Evolutionary conservation across 441 rosid genomes (phyloP).

Genomic region (Brassica balearica): DNA sequence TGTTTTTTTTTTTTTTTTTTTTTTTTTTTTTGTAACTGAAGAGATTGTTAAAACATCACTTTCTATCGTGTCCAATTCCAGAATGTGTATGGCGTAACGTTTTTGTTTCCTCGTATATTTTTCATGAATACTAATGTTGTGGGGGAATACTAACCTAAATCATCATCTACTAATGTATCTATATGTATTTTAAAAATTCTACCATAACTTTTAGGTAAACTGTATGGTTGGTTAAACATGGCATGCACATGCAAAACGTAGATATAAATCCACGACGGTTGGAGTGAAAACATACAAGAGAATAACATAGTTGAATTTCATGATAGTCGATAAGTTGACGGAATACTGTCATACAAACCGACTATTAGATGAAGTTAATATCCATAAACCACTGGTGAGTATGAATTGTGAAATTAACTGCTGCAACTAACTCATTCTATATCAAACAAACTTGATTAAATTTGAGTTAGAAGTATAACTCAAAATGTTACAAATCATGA

Average conservation of each 20-base stretch:
- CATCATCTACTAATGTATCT: neutral
- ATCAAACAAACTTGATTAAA: neutral
- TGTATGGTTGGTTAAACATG: neutral
- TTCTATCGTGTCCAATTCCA: conserved; percentile 13
- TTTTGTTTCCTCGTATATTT: conserved; percentile 36
- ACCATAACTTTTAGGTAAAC: neutral
- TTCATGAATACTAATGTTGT: neutral
- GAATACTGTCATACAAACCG: neutral
- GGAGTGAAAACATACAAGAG: neutral
- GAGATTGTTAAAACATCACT: conserved; percentile 38
- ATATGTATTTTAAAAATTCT: neutral
- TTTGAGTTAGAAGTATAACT: no score
- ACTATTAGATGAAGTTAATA: neutral
- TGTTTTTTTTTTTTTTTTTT: no score
- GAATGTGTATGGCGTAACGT: conserved; percentile 8
- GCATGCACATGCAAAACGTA: conserved; percentile 7
- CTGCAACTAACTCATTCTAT: neutral
- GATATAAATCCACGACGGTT: neutral
- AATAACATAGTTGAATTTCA: neutral
- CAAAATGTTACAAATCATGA: no score
- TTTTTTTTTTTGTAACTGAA: no score
- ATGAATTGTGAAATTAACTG: neutral
- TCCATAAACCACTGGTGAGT: neutral
- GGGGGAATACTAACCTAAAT: neutral
- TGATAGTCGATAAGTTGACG: neutral